These are phyloP conservation scores for Termitomyces heimii DNA, from an alignment of 768 basidiomycete genomes.

Conservation along the genomic window DNA sequence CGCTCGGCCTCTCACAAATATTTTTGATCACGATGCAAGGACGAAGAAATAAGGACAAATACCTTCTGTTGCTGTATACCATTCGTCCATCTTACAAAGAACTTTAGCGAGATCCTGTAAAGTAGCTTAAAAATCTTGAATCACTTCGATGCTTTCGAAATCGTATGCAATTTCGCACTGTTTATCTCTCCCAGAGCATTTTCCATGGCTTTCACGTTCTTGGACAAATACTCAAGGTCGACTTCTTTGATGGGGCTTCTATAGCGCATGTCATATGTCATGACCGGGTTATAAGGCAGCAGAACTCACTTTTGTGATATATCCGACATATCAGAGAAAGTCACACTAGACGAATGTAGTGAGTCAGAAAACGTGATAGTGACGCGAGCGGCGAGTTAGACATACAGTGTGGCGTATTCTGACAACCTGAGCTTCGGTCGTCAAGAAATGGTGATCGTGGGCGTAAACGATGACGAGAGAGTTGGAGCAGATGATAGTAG, in stretches of 20 bases:
- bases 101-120: not conserved
- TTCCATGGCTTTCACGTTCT: not conserved
- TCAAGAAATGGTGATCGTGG: not conserved
- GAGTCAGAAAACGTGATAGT: not conserved
- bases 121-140: not conserved
- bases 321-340: not conserved
- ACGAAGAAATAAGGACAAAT: not conserved
- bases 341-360: not conserved
- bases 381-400: not conserved
- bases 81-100: not conserved
- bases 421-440: not conserved
- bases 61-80: not conserved
- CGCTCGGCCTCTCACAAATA: not conserved
- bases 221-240: not conserved
- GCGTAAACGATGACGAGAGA: not conserved
- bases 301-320: not conserved
- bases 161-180: not conserved
- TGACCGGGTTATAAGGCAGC: not conserved
- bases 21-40: not conserved
- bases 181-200: not conserved
- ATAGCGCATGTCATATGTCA: not conserved
- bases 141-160: not conserved
- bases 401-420: not conserved
- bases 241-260: not conserved
- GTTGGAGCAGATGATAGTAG: not conserved